Conservation (phyloP, 2,329 filamentous ascomycete genomes). For the Alternaria burnsii region DNA sequence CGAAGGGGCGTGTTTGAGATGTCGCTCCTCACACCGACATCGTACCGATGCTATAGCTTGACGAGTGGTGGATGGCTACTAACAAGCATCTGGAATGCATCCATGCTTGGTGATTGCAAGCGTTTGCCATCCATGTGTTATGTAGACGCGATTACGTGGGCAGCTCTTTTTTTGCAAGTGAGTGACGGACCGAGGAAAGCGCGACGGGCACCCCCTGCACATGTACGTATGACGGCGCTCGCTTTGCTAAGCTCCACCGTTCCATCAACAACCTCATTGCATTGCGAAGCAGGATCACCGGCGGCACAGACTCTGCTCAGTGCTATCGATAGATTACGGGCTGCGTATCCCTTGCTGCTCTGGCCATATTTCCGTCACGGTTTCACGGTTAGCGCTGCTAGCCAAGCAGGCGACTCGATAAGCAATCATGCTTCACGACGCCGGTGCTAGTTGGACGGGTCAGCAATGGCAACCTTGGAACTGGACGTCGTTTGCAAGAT, state of each 20-base stretch:
- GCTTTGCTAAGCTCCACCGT: constrained; percentile 20
- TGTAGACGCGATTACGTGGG: constrained; percentile 27
- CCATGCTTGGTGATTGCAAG: constrained; percentile 6
- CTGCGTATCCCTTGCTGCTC: constrained; percentile 32
- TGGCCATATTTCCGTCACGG: constrained; percentile 37
- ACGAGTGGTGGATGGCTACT: constrained; percentile 20
- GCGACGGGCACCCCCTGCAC: constrained; percentile 16
- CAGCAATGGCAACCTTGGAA: constrained; percentile 21
- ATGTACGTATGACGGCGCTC: constrained; percentile 20
- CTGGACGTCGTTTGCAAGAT: constrained; percentile 20
- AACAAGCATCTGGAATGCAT: constrained; percentile 15
- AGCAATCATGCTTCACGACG: constrained; percentile 37
- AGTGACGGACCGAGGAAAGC: constrained; percentile 14
- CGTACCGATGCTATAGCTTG: constrained; percentile 12
- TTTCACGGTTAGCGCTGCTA: constrained; percentile 45
- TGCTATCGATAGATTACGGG: constrained; percentile 30
- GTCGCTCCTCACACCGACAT: constrained; percentile 20
- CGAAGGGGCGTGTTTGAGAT: constrained; percentile 26
- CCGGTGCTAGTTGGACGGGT: constrained; percentile 26
- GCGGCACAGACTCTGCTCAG: constrained; percentile 30
- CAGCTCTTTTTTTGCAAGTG: constrained; percentile 14
- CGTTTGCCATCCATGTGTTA: constrained; percentile 12
- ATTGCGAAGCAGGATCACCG: constrained; percentile 32
- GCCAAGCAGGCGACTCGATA: constrained; percentile 39
- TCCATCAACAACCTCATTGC: constrained; percentile 20